These are phyloP conservation scores for Talaromyces sp. DNA, from an alignment of 2,329 filamentous ascomycete genomes.

Conservation along the genomic window DNA sequence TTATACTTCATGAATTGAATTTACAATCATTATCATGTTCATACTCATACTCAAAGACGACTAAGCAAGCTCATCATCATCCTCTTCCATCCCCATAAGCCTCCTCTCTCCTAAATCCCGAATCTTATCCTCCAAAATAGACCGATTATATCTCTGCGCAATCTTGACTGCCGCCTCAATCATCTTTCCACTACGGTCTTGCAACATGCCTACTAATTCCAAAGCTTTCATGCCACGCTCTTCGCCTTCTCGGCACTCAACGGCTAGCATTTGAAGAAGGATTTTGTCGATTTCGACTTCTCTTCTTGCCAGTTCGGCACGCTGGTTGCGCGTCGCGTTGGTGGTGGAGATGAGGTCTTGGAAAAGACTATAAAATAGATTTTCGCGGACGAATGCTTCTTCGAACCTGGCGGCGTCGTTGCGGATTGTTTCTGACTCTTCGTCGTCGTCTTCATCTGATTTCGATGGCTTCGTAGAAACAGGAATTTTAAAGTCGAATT, in stretches of 20 bases:
- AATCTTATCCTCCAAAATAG: constrained; percentile 86
- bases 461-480: constrained; percentile 57
- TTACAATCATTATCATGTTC: too few species aligned
- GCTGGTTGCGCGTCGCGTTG: constrained; percentile 63
- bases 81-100: constrained; percentile 60
- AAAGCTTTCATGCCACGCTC: constrained; percentile 92
- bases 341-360: constrained; percentile 71
- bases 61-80: constrained; percentile 49
- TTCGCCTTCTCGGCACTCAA: constrained; percentile 89
- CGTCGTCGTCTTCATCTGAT: constrained; percentile 37
- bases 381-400: constrained; percentile 75
- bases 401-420: constrained; percentile 60
- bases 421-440: constrained; percentile 39
- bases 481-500: constrained; percentile 90
- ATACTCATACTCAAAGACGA: too few species aligned
- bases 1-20: too few species aligned
- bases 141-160: constrained; percentile 77
- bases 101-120: constrained; percentile 74
- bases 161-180: constrained; percentile 87
- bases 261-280: constrained; percentile 80
- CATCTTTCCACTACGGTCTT: constrained; percentile 82
- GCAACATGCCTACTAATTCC: constrained; percentile 84
- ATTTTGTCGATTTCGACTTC: constrained; percentile 88
- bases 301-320: constrained; percentile 64
- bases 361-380: constrained; percentile 69